These are phyloP conservation scores for Elongisporangium prolatum DNA, from an alignment of 352 stramenopile species.

Conservation along the genomic window DNA sequence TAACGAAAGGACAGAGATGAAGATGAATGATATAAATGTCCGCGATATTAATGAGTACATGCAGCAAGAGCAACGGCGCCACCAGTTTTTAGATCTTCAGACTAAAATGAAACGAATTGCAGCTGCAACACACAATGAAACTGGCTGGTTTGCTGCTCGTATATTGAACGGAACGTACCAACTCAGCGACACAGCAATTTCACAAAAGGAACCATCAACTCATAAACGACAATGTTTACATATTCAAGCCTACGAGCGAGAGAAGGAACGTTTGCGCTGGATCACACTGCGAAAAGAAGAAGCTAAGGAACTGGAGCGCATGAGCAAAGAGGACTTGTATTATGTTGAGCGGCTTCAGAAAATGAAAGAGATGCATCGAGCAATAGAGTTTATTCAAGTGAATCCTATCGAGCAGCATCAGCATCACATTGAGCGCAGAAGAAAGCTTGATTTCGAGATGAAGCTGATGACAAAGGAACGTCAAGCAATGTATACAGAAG, in stretches of 20 bases:
- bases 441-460: constrained; percentile 29
- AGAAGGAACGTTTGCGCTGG: constrained; percentile 19
- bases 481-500: constrained; percentile 38
- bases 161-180: neutral
- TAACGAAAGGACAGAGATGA: constrained; percentile 32
- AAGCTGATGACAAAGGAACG: constrained; percentile 23
- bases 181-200: neutral
- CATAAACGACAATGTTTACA: constrained; percentile 6
- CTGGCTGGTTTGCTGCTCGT: neutral
- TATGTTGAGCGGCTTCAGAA: constrained; percentile 44
- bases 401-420: constrained; percentile 42
- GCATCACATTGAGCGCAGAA: constrained; percentile 41
- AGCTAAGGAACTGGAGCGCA: constrained; percentile 26
- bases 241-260: neutral
- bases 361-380: constrained; percentile 22
- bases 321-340: constrained; percentile 52
- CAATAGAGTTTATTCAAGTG: constrained; percentile 8
- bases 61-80: constrained; percentile 25
- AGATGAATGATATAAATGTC: constrained; percentile 34
- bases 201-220: constrained; percentile 17
- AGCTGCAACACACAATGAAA: constrained; percentile 2
- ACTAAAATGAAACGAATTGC: constrained; percentile 20
- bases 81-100: constrained; percentile 22
- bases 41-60: constrained; percentile 18
- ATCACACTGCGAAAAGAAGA: constrained; percentile 23